A percentile compares a stretch with the other conserved stretches of the same genome.
Evolutionary conservation across 345 rosid species (phyloP).

Genomic region (Gossypium sturtianum): DNA sequence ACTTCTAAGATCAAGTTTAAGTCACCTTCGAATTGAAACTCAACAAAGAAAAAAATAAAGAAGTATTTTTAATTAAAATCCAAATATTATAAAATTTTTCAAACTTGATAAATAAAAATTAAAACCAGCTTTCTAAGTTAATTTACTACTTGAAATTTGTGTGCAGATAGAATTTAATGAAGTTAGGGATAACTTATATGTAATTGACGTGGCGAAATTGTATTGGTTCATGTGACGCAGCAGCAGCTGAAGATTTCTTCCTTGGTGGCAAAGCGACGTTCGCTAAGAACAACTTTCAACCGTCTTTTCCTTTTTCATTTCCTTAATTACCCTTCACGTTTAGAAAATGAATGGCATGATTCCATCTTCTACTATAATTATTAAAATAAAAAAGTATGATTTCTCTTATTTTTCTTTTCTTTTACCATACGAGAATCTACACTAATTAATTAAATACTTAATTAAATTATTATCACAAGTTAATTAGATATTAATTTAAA

Average conservation of each 20-base stretch:
- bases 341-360: background rate
- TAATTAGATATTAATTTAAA: too few relatives aligned
- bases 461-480: too few relatives aligned
- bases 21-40: too few relatives aligned
- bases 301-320: background rate
- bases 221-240: conserved; percentile 4
- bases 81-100: too few relatives aligned
- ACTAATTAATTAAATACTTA: too few relatives aligned
- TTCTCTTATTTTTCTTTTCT: background rate
- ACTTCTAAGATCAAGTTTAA: too few relatives aligned
- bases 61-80: too few relatives aligned
- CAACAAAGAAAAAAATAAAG: too few relatives aligned
- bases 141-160: too few relatives aligned
- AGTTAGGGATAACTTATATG: background rate
- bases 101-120: too few relatives aligned
- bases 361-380: background rate
- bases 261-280: background rate
- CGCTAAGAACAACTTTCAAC: background rate
- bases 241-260: background rate
- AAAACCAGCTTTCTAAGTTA: too few relatives aligned
- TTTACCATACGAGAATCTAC: background rate
- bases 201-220: background rate
- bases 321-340: background rate
- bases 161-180: background rate
- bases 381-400: too few relatives aligned